Evolutionary conservation across 768 basidiomycete species (phyloP), one percentile per base, ranked within the genome.

Genomic region (Tulasnella calospora): DNA sequence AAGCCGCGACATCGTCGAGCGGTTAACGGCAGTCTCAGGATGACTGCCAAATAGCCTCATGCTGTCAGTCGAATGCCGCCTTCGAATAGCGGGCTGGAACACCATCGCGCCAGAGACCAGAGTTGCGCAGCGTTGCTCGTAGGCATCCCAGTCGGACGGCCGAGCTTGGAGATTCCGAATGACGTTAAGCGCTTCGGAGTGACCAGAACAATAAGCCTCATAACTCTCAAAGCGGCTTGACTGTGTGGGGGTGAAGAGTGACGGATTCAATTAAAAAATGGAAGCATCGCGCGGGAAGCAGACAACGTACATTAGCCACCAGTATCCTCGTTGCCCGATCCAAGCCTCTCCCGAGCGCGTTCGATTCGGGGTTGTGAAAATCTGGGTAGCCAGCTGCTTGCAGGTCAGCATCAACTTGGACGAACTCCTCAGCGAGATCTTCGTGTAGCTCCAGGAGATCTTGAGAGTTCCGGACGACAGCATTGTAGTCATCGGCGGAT

Each of bases 191-290:
- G 95, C 96, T 81, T 93, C 92, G 73, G 90, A 89, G 82, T 98
- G 96, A 0, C 91, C 91, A 0, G 94, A 89, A 82, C 97, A 99
- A 82, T 95, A 98, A 17, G 88, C 85, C 83, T 95, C 90, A 85
- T 99, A 99, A 1, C 90, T 87, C 78, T 89, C 87, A 81, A 97
- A 97, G 47, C 87, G 85, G 21, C 90, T 86, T 35, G 91, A 92
- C 95, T 97, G 74, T 33, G 44, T 23, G 74, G 40, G 40, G 41
- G 78, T 27, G 27, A 61, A 19, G 76, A 13, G 41, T 77, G 76
- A 30, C 71, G 76, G 40, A 36, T 55, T 46, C 44, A 35, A 74
- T 30, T 12, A 9, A 27, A 33, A 72, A 6, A 79, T n/a, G 74
- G 23, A 77, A 74, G 23, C 41, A 44, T 72, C 17, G 27, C 78